A percentile compares a stretch with the other conserved stretches of the same genome.
Conservation (phyloP, 208 protist species). For the Trypanosoma congolense region DNA sequence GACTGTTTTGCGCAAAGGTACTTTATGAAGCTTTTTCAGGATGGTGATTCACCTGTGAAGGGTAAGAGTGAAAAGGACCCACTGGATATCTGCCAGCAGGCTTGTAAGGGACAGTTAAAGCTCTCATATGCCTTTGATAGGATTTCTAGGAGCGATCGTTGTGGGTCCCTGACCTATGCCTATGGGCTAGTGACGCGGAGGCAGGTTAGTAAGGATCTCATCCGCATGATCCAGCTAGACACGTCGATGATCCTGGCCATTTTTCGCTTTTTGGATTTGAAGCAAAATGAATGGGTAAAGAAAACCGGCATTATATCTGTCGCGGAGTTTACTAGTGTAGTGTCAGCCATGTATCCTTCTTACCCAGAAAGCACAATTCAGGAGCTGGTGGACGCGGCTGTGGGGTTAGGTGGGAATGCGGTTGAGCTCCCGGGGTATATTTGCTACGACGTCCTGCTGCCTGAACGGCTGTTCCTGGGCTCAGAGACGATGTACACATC, state of each 20-base stretch:
- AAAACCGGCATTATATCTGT: conserved; percentile 41
- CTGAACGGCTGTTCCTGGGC: conserved; percentile 42
- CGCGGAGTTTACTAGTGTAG: conserved; percentile 46
- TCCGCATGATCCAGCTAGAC: conserved; percentile 52
- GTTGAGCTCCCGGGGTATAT: conserved; percentile 34
- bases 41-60: not conserved
- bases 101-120: conserved; percentile 27
- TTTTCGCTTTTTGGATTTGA: conserved; percentile 41
- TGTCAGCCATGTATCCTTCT: conserved; percentile 65
- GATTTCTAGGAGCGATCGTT: conserved; percentile 32
- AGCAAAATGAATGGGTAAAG: conserved; percentile 2
- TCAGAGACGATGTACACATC: conserved; percentile 14
- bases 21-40: not conserved
- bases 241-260: conserved; percentile 36
- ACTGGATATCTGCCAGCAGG: not conserved
- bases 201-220: conserved; percentile 40
- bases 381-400: conserved; percentile 47
- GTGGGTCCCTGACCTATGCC: conserved; percentile 57
- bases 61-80: not conserved
- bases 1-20: conserved; percentile 18
- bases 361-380: conserved; percentile 39
- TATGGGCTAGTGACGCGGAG: conserved; percentile 53
- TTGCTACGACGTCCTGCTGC: conserved; percentile 63
- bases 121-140: conserved; percentile 66
- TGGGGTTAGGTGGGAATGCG: conserved; percentile 34